Evolutionary conservation across 805 yeast species (phyloP).

Genomic region (Candida ipomoeae): DNA sequence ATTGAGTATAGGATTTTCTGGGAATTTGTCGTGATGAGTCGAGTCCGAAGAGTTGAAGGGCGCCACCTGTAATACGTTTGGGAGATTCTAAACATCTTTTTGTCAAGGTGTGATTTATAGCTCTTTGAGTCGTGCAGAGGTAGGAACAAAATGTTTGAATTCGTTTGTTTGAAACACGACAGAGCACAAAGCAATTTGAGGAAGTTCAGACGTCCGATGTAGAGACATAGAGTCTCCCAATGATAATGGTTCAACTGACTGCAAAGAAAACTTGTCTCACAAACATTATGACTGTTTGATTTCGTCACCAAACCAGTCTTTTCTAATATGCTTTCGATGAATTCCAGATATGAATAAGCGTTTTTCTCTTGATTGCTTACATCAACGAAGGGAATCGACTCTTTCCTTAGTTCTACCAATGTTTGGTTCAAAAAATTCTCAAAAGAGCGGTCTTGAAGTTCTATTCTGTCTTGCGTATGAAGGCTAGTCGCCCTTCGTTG

Average conservation of each 20-base stretch:
- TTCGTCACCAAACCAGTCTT: not conserved
- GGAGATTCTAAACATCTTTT: not conserved
- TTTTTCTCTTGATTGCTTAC: not conserved
- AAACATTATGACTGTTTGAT: not conserved
- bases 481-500: not conserved
- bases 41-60: not conserved
- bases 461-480: not conserved
- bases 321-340: not conserved
- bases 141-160: not conserved
- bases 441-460: not conserved
- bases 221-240: slow-evolving; percentile 42
- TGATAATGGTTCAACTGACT: slow-evolving; percentile 36
- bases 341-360: slow-evolving; percentile 4
- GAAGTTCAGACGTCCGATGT: slow-evolving; percentile 40
- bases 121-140: not conserved
- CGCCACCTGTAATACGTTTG: slow-evolving; percentile 3
- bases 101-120: not conserved
- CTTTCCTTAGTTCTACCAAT: not conserved
- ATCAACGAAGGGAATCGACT: not conserved
- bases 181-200: slow-evolving; percentile 28
- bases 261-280: slow-evolving; percentile 22
- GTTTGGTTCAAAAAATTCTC: not conserved
- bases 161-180: not conserved
- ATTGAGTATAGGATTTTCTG: not conserved
- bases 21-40: not conserved